Evolutionary conservation across 2,329 filamentous ascomycete species (phyloP).

Genomic region (Aspergillus sojae): DNA sequence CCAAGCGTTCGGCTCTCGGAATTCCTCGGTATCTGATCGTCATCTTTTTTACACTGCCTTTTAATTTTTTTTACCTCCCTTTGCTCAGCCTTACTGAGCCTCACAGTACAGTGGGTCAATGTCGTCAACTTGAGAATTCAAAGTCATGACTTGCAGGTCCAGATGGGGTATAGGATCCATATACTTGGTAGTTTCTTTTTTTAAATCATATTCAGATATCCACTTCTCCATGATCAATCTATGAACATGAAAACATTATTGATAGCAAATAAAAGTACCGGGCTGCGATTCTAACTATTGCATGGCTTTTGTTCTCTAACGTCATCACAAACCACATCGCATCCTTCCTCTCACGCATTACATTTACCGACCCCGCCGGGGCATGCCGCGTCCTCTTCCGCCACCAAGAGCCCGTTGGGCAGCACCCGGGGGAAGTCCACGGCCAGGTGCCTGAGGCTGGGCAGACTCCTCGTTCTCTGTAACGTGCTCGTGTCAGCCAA

Average conservation of each 20-base stretch:
- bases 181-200: not conserved
- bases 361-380: slow-evolving; percentile 44
- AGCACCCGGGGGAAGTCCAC: slow-evolving; percentile 75
- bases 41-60: not conserved
- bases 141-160: not conserved
- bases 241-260: slow-evolving; percentile 6
- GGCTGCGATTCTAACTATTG: slow-evolving; percentile 13
- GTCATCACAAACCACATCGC: slow-evolving; percentile 14
- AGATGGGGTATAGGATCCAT: not conserved
- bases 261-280: slow-evolving; percentile 4
- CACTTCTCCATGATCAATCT: not conserved
- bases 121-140: not conserved
- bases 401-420: slow-evolving; percentile 86
- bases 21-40: not conserved
- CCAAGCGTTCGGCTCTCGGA: not conserved
- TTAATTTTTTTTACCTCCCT: not conserved
- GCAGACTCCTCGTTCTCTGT: slow-evolving; percentile 87
- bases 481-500: slow-evolving; percentile 19
- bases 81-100: not conserved
- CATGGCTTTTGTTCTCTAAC: slow-evolving; percentile 14
- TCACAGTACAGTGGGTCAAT: not conserved
- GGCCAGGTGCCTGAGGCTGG: slow-evolving; percentile 76
- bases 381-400: slow-evolving; percentile 87
- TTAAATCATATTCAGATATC: not conserved
- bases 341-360: slow-evolving; percentile 16